These are phyloP conservation scores for Entomortierella beljakovae DNA, from an alignment of 192 early-diverging fungal species.

Conservation along the genomic window DNA sequence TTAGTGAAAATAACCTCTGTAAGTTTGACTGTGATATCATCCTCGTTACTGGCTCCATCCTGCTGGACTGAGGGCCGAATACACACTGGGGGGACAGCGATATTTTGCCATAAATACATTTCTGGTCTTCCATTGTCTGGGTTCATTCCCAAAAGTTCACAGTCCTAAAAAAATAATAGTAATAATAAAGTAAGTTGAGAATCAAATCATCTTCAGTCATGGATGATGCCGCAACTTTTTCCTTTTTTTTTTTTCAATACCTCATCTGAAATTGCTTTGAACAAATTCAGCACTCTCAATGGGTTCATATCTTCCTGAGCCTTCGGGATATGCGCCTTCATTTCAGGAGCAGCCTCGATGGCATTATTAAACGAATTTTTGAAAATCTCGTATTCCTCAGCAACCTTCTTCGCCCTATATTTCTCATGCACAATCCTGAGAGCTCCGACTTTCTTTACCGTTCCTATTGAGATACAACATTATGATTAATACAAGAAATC, in stretches of 20 bases:
- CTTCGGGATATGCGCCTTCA: constrained; percentile 80
- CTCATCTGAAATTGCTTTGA: constrained; percentile 89
- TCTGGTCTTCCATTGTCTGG: constrained; percentile 89
- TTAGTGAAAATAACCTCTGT: constrained; percentile 96
- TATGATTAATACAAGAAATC: background rate
- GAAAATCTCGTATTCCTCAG: constrained; percentile 77
- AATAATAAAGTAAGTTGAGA: background rate
- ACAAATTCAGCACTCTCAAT: constrained; percentile 83
- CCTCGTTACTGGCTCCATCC: constrained; percentile 96
- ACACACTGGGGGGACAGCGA: constrained; percentile 96
- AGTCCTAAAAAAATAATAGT: constrained; percentile 68
- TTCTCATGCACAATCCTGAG: constrained; percentile 97
- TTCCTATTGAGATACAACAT: constrained; percentile 56
- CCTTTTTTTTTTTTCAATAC: too few relatives aligned
- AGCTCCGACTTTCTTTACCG: constrained; percentile 95
- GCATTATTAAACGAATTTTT: constrained; percentile 82
- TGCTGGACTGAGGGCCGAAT: constrained; percentile 96
- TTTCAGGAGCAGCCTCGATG: constrained; percentile 74
- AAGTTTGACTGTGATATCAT: constrained; percentile 95
- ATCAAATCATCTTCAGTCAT: too few relatives aligned
- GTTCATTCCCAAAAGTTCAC: constrained; percentile 94
- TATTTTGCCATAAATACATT: constrained; percentile 92
- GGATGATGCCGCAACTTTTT: too few relatives aligned
- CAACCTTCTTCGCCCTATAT: constrained; percentile 84
- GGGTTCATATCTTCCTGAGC: constrained; percentile 97